A percentile compares a stretch with the other conserved stretches of the same genome.
Evolutionary conservation across 1,284 basidiomycete species (phyloP).

Genomic region (Gymnopus androsaceus): DNA sequence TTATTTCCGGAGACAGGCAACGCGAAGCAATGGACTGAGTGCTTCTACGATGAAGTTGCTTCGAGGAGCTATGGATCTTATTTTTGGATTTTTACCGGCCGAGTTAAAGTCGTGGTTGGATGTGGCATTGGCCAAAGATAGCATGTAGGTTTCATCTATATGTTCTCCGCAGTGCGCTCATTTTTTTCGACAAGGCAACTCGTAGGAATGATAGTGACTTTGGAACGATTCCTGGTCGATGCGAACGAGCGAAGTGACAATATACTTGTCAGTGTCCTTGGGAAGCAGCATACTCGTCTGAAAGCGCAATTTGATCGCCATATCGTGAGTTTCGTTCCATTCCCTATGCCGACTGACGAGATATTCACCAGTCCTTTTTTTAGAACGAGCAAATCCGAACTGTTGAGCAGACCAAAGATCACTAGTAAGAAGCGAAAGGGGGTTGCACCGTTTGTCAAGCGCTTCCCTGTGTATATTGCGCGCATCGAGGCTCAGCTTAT

Average conservation of each 20-base stretch:
- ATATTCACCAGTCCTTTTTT: conserved; percentile 8
- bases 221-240: conserved; percentile 81
- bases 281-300: conserved; percentile 81
- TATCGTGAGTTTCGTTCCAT: conserved; percentile 55
- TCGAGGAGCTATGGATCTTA: conserved; percentile 87
- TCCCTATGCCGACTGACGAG: background rate
- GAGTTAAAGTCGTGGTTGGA: conserved; percentile 90
- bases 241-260: conserved; percentile 79
- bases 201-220: conserved; percentile 78
- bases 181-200: conserved; percentile 61
- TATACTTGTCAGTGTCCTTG: conserved; percentile 74
- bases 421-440: conserved; percentile 92
- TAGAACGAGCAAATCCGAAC: conserved; percentile 86
- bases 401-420: conserved; percentile 90
- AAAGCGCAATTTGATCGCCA: conserved; percentile 76
- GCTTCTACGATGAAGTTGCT: conserved; percentile 78
- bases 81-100: conserved; percentile 89
- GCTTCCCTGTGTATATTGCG: conserved; percentile 88
- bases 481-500: conserved; percentile 88
- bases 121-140: conserved; percentile 72
- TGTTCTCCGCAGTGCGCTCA: background rate
- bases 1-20: conserved; percentile 91
- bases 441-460: conserved; percentile 89
- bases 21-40: conserved; percentile 68
- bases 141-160: conserved; percentile 56